Base-by-base conservation (phyloP, 495 filamentous ascomycete genomes). In the Talaromyces borbonicus region DNA sequence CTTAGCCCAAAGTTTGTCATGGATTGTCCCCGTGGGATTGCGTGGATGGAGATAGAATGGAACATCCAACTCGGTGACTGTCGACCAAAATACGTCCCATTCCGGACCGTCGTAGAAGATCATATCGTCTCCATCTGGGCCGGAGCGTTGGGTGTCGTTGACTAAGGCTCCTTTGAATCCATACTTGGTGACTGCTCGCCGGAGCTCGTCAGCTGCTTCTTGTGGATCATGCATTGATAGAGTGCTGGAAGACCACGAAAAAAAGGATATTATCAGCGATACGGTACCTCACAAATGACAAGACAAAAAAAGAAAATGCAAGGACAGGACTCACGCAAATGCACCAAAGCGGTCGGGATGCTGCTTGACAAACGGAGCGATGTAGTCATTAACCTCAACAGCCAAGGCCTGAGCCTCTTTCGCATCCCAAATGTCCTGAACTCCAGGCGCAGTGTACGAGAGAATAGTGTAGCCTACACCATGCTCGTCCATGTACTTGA, bases 41-140 rank as follows among this genome's bases (percentile, higher is more conserved):
- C 65, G 61, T 0, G 80, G 79, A 54, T 84, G 78, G 6, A 84
- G 60, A 52, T 84, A 84, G 4, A 84, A 62, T 0, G 78, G 78
- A 3, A 80, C 79, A 32, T 74, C 71, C n/a, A 84, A 68, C 47
- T 79, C 73, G 2, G 67, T 65, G 24, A 70, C 65, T 0, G 67
- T 66, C 23, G 62, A 45, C 78, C 78, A 82, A 62, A 82, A 84
- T 7, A 67, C 54, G 42, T 78, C 67, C 59, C 73, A 81, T 26
- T 66, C 63, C 1, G 63, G 55, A 24, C 68, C 61, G 48, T 81
- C 78, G 56, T 79, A 84, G 62, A 75, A 80, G 52, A 76, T 68
- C 60, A 73, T 75, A 18, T 66, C 68, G 50, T 78, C 72, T 12
- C 72, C 71, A 33, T 73, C 70, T 0, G 55, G 54, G 14, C 68